These are phyloP conservation scores for Neophaeococcomyces aloes DNA, from an alignment of 2,329 filamentous ascomycete genomes.

Conservation along the genomic window DNA sequence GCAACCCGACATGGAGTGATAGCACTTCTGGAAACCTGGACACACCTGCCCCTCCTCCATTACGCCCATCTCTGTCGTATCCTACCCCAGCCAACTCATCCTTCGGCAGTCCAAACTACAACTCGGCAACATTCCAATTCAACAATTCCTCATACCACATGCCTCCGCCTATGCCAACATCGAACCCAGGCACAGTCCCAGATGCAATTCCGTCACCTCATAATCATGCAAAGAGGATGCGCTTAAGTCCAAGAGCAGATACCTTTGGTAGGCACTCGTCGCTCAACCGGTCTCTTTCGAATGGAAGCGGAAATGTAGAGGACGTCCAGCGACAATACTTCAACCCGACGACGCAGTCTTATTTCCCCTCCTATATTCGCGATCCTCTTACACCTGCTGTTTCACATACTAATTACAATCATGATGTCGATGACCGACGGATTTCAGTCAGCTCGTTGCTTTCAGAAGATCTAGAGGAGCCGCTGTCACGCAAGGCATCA, in stretches of 20 bases:
- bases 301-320: slow-evolving; percentile 17
- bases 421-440: slow-evolving; percentile 36
- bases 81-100: slow-evolving; percentile 10
- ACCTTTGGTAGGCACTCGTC: slow-evolving; percentile 10
- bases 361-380: slow-evolving; percentile 21
- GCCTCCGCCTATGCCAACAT: slow-evolving; percentile 21
- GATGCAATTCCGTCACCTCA: slow-evolving; percentile 18
- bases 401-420: slow-evolving; percentile 26
- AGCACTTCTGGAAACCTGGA: background rate
- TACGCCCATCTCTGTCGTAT: slow-evolving; percentile 1
- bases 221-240: slow-evolving; percentile 19
- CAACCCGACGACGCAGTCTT: slow-evolving; percentile 17
- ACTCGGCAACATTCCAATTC: slow-evolving; percentile 14
- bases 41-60: background rate
- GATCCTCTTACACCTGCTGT: slow-evolving; percentile 35
- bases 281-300: slow-evolving; percentile 13
- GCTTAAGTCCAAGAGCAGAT: slow-evolving; percentile 19
- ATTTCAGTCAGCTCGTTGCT: slow-evolving; percentile 58
- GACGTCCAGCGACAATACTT: slow-evolving; percentile 17
- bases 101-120: slow-evolving; percentile 16
- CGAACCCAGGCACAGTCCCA: slow-evolving; percentile 15
- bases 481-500: slow-evolving; percentile 9
- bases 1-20: slow-evolving; percentile 18
- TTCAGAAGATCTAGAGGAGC: slow-evolving; percentile 37
- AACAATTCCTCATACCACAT: slow-evolving; percentile 15